Evolutionary conservation across 164 flowering plant species (phyloP), one percentile per base, ranked within the genome.

Genomic region (Macadamia tetraphylla): DNA sequence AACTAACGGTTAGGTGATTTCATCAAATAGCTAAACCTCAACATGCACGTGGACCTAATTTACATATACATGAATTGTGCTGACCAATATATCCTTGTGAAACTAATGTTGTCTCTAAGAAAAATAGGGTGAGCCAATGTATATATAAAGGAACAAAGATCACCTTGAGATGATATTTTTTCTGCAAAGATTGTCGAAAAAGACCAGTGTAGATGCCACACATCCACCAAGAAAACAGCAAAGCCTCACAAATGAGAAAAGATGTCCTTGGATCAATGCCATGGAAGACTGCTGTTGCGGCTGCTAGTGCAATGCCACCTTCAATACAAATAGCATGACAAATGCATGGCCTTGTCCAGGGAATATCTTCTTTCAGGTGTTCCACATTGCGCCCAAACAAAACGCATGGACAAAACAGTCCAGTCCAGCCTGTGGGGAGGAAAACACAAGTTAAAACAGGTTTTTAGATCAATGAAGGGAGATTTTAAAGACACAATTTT

Each of bases 131-230:
- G 40, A 2, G 5, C 40, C 29, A 43, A 58, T 1, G 42, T n/a
- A 67, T 44, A 67, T 46, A 62, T 29, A 51, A 30, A 61, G 23
- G 42, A 30, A 14, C 11, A 8, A 5, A 48, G 48, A 68, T 74
- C 62, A 91, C 98, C 97, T 91, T 86, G 72, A 94, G 98, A 86
- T 91, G 97, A 81, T 94, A 94, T 64, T 88, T 85, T 73, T 82
- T 91, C 80, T 94, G 98, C 68, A 94, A 71, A n/a, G 88, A 75
- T 69, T 91, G 92, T 32, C 98, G 84, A 72, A 84, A 79, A 42
- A 91, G 75, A 63, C 98, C 98, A 67, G 96, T 91, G 73, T 94
- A 94, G 73, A 94, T 90, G 14, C 97, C 96, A 78, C 98, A 94
- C 86, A 91, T 81, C 97, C 97, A 94, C 98, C 97, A 94, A 57